Evolutionary conservation across 148 eudicot genomes (phyloP), one percentile per base, ranked within the genome.

Genomic region (Cornus kousa): DNA sequence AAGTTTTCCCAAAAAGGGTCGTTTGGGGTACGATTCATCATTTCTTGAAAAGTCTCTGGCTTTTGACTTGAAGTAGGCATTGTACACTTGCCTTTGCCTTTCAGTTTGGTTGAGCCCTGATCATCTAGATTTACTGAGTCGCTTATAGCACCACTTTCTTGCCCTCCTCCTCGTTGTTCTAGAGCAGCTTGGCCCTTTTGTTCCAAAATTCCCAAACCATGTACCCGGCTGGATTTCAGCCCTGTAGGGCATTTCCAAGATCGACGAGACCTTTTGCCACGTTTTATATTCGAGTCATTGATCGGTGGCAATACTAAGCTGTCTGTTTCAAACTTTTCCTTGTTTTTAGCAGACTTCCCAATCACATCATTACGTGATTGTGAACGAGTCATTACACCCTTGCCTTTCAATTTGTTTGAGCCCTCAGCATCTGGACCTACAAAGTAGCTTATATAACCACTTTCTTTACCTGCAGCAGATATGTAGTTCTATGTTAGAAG

Each of bases 1-100:
- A 77, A 80, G 50, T 83, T 89, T 19, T 85, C 50, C 98, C 98
- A 16, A 91, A 89, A 16, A 92, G 97, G 33, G 94, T 94, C 78
- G 28, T 28, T 28, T 28, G 28, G 28, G 28, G 28, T 0, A 28
- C 28, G 28, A 28, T 28, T 28, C 28, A 28, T 28, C 28, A 28
- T 28, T 28, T 28, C 28, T 28, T 28, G 28, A 28, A 28, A 28
- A 28, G 28, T 28, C 28, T 28, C 28, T 28, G 28, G 28, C 28
- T 28, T 28, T 28, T 28, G 28, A 28, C 28, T 28, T 28, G 28
- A 28, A 28, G 28, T 28, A 28, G 28, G 28, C 28, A 1, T 28
- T 28, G 28, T 28, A 28, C 28, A 28, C 28, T 28, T 28, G 28
- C 28, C 28, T 28, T 28, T 28, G 28, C 28, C 0, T 28, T 28